Evolutionary conservation across 129 eudicot genomes (phyloP), one percentile per base, ranked within the genome.

Genomic region (Helianthus tuberosus): DNA sequence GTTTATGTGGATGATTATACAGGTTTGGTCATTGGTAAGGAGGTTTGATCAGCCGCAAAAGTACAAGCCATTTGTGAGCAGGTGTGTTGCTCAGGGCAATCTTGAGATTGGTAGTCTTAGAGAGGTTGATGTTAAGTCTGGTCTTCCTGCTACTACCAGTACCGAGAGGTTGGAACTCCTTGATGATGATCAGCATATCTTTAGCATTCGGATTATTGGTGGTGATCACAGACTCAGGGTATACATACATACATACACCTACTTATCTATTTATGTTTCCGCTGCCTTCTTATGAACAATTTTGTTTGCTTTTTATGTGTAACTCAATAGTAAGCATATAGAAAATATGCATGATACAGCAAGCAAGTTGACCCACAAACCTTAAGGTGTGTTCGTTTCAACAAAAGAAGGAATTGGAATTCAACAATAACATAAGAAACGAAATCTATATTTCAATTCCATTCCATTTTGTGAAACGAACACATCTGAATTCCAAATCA

Each of bases 201-300:
- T 89, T 15, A 86, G 89, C 71, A 53, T 88, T 69, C 82, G 86
- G 71, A 82, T 88, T 68, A 48, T 88, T 65, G 94, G 90, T 66
- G 94, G 90, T 11, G 94, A 88, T 72, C 94, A 88, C 84, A 83
- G 96, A 61, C 89, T 89, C 55, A 86, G 80, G 85, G 96, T 89
- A n/a, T 7, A 88, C 11, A 20, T 20, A 20, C 23, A 20, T 0
- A 0, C 23, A 0, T 20, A 20, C n/a, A n/a, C n/a, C 41, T 35
- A 68, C 76, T 54, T 39, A 16, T 15, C 49, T 50, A 54, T 50
- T 51, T 9, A 5, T 6, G 3, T 6, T 6, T 1, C 10, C 10
- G 11, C 8, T 20, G 23, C 23, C 23, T 43, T 32, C 3, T 32
- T 32, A 32, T 32, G 4, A 32, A 20, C 23, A 20, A 41, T 41